Conservation (phyloP, 306 rosid species). For the Cucurbita moschata region DNA sequence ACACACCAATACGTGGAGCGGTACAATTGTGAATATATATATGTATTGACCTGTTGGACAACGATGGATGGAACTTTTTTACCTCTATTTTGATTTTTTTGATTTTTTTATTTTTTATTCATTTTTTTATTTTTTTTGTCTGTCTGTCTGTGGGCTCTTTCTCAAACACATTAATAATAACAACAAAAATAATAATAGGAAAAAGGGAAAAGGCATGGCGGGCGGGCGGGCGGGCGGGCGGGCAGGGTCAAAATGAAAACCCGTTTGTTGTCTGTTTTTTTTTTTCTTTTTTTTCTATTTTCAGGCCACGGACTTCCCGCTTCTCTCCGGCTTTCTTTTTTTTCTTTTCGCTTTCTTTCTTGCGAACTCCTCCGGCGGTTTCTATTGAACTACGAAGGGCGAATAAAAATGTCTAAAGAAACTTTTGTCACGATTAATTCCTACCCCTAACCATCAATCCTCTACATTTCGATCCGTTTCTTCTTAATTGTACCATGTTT, state of each 20-base stretch:
- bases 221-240: background rate
- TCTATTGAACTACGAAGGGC: constrained; percentile 7
- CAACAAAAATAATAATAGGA: background rate
- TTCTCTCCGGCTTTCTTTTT: constrained; percentile 1
- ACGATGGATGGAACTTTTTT: too few species aligned
- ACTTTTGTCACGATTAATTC: background rate
- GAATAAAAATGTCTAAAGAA: background rate
- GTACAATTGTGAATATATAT: background rate
- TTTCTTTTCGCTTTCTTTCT: background rate
- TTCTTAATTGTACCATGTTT: background rate
- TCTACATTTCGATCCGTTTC: background rate
- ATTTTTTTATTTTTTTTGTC: too few species aligned
- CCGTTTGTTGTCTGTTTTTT: background rate
- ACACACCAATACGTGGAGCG: too few species aligned
- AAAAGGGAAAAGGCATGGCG: background rate
- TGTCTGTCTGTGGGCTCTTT: too few species aligned
- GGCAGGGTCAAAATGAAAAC: constrained; percentile 1
- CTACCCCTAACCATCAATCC: background rate
- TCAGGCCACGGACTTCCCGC: constrained; percentile 53
- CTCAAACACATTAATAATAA: background rate
- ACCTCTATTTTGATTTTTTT: too few species aligned
- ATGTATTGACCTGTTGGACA: background rate
- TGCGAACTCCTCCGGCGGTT: background rate
- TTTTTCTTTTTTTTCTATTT: background rate
- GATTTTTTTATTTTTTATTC: too few species aligned